Evolutionary conservation across 2,329 filamentous ascomycete genomes (phyloP).

Genomic region (Coccinonectria pachysandricola): DNA sequence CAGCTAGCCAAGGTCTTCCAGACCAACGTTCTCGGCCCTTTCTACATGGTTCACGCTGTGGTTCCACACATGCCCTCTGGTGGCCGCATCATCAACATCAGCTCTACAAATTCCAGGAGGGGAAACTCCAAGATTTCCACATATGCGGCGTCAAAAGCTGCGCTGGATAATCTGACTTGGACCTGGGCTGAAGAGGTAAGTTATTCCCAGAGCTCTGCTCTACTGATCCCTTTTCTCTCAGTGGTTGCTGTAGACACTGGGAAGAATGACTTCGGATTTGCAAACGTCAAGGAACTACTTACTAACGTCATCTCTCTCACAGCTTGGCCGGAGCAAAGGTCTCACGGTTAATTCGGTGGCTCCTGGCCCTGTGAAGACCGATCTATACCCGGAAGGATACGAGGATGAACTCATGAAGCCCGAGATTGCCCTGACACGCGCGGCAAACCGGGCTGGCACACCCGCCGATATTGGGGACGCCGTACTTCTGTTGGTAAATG

Average conservation of each 20-base stretch:
- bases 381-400: constrained; percentile 12
- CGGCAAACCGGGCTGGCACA: constrained; percentile 24
- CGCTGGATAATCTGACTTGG: constrained; percentile 25
- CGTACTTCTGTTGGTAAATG: constrained; percentile 26
- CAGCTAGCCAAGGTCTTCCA: constrained; percentile 19
- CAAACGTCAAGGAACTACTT: background rate
- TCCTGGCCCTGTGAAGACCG: constrained; percentile 29
- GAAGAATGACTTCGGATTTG: too few species aligned
- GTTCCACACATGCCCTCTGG: constrained; percentile 26
- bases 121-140: constrained; percentile 7
- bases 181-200: constrained; percentile 24
- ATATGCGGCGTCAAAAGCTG: constrained; percentile 22
- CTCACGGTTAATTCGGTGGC: constrained; percentile 34
- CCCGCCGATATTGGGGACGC: constrained; percentile 33
- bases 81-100: constrained; percentile 16
- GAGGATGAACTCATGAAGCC: constrained; percentile 11
- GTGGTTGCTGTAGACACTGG: too few species aligned
- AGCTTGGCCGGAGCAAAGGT: constrained; percentile 26
- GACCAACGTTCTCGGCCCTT: constrained; percentile 24
- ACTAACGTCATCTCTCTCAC: background rate
- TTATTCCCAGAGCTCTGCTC: background rate
- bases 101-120: constrained; percentile 10
- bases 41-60: constrained; percentile 26
- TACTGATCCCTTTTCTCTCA: too few species aligned
- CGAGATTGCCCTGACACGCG: constrained; percentile 18